These are phyloP conservation scores for Saccharomycopsis microspora DNA, from an alignment of 805 yeast genomes.

Conservation along the genomic window DNA sequence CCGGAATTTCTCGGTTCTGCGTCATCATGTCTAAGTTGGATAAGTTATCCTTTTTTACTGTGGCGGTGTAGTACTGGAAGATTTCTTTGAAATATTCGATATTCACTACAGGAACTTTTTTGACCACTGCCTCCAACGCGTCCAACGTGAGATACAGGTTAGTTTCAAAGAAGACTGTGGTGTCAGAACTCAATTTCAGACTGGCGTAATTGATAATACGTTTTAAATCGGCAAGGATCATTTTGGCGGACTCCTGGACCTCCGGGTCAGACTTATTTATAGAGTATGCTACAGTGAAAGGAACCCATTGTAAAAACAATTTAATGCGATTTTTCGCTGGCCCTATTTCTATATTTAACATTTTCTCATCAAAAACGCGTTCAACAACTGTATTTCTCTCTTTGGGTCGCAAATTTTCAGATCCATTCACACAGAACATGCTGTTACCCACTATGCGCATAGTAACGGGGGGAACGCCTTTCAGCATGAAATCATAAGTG, in stretches of 20 bases:
- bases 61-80: too few relatives aligned
- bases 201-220: neutral
- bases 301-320: neutral
- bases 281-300: constrained; percentile 6
- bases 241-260: neutral
- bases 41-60: neutral
- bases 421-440: constrained; percentile 3
- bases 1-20: constrained; percentile 2
- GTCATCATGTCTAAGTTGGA: neutral
- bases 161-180: constrained; percentile 9
- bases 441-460: neutral
- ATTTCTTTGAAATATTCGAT: neutral
- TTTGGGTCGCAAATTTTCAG: constrained; percentile 1
- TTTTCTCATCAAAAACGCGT: neutral
- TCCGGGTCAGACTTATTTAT: neutral
- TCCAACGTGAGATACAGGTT: constrained; percentile 3
- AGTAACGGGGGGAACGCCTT: neutral
- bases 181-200: neutral
- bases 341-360: neutral
- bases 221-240: neutral
- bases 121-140: constrained; percentile 1
- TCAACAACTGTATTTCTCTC: neutral
- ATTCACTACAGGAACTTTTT: constrained; percentile 1
- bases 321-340: neutral
- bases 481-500: neutral